Base-by-base conservation (phyloP, 139 green algal genomes). In the Ettlia oleoabundans region DNA sequence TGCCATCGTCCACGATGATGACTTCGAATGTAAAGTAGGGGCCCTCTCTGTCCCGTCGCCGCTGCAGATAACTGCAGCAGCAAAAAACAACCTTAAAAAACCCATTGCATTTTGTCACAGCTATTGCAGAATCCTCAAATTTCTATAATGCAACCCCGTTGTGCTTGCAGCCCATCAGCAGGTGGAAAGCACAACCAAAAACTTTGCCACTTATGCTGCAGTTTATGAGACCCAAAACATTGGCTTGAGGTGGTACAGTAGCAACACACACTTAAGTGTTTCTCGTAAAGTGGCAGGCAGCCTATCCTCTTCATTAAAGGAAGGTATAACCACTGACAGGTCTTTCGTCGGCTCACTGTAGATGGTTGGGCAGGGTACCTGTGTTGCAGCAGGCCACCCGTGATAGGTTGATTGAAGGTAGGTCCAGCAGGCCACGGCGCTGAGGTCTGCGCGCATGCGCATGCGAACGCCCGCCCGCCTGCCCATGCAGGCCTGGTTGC, bases 1-100 rank as follows among this genome's bases (percentile, higher is more conserved):
- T 98, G 71, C 96, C 96, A 65, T 99, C 96, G 79, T 99, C 97
- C 40, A 99, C 97, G 5, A 99, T 88, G 38, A 99, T 91, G 6
- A 99, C 87, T 77, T 99, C 95, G 38, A 93, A 98, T 0, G 94
- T 97, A 83, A 98, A 98, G 35, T 89, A 81, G 1, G 93, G 87
- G 4, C 92, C 94, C 68, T 93, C 73, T 38, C 76, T 75, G 72
- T 96, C 91, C 3, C 94, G 69, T 35, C 92, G 84, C 61, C 84
- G 58, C 65, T 94, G 85, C 43, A 96, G 65, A 68, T 96, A 96
- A 38, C 88, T 94, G 47, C 47, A 58, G 10, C 47, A 58, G 47
- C 15, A 58, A 24, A 58, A 10, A 58, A 15, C 47, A 58, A 15
- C 15, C 13, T 58, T 58, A 10, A 68, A 3, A 33, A 10, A n/a